Evolutionary conservation across 2,329 filamentous ascomycete genomes (phyloP).

Genomic region (Sphaerulina vaccinii): DNA sequence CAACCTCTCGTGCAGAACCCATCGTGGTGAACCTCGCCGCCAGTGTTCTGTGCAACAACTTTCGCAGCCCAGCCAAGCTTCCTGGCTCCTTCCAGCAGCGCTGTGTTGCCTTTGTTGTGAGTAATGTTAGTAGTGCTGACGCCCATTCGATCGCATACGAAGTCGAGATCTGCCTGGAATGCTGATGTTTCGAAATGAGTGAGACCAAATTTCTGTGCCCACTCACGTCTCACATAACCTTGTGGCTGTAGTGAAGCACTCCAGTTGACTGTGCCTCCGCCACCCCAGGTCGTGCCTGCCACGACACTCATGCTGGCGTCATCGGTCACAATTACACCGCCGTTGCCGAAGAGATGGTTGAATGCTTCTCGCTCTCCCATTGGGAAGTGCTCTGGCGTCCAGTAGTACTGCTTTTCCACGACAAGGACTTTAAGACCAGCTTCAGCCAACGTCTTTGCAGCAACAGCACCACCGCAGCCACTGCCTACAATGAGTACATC

Average conservation of each 20-base stretch:
- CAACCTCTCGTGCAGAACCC: slow-evolving; percentile 62
- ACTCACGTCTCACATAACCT: slow-evolving; percentile 74
- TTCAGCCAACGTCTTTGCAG: slow-evolving; percentile 76
- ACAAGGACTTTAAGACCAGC: slow-evolving; percentile 74
- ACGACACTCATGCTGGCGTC: slow-evolving; percentile 57
- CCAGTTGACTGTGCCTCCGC: slow-evolving; percentile 89
- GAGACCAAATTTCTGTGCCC: slow-evolving; percentile 66
- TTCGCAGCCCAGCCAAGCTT: slow-evolving; percentile 71
- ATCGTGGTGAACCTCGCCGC: slow-evolving; percentile 70
- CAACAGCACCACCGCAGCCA: slow-evolving; percentile 80
- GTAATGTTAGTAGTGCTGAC: slow-evolving; percentile 64
- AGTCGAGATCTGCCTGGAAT: slow-evolving; percentile 76
- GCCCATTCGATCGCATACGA: slow-evolving; percentile 76
- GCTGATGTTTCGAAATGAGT: slow-evolving; percentile 70
- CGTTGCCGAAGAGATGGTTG: slow-evolving; percentile 67
- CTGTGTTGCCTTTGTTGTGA: slow-evolving; percentile 70
- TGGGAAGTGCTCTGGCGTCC: slow-evolving; percentile 68
- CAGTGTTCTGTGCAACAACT: slow-evolving; percentile 76
- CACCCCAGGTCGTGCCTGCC: slow-evolving; percentile 74
- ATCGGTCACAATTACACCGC: slow-evolving; percentile 57
- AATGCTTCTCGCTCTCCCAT: slow-evolving; percentile 65
- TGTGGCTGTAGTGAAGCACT: slow-evolving; percentile 67
- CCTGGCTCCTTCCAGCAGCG: slow-evolving; percentile 71
- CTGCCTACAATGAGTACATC: slow-evolving; percentile 86
- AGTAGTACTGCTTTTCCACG: slow-evolving; percentile 79